These are phyloP conservation scores for Euphorbia corollata DNA, from an alignment of 441 rosid genomes.

Conservation along the genomic window DNA sequence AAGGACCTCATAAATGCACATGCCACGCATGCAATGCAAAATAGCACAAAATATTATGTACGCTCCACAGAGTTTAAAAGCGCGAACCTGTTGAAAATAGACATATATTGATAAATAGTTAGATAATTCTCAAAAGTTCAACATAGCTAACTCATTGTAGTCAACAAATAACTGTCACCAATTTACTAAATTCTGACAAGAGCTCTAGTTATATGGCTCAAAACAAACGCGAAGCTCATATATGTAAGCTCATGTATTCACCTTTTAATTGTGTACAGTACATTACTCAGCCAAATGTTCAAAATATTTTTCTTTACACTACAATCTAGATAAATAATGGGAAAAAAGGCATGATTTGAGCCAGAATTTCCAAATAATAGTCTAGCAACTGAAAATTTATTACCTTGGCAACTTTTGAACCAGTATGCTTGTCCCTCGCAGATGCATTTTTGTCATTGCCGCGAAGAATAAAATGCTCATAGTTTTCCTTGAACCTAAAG, in stretches of 20 bases:
- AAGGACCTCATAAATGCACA: not conserved
- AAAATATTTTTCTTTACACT: not conserved
- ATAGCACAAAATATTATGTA: not conserved
- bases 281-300: not conserved
- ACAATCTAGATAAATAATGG: constrained; percentile 10
- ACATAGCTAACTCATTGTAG: not conserved
- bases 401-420: constrained; percentile 93
- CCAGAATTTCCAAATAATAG: not conserved
- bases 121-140: not conserved
- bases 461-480: constrained; percentile 63
- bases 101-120: no score
- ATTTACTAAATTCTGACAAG: not conserved
- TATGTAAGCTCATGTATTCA: not conserved
- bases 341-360: not conserved
- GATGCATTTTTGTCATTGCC: constrained; percentile 91
- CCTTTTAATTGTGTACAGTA: not conserved
- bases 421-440: constrained; percentile 78
- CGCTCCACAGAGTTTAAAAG: not conserved
- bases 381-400: constrained; percentile 8
- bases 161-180: not conserved
- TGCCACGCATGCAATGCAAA: not conserved
- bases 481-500: constrained; percentile 75
- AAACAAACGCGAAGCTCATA: not conserved
- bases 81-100: not conserved
- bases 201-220: not conserved